Percentiles rank a stretch among this genome's conserved stretches.
Evolutionary conservation across 306 rosid genomes (phyloP).

Genomic region (Psophocarpus tetragonolobus): DNA sequence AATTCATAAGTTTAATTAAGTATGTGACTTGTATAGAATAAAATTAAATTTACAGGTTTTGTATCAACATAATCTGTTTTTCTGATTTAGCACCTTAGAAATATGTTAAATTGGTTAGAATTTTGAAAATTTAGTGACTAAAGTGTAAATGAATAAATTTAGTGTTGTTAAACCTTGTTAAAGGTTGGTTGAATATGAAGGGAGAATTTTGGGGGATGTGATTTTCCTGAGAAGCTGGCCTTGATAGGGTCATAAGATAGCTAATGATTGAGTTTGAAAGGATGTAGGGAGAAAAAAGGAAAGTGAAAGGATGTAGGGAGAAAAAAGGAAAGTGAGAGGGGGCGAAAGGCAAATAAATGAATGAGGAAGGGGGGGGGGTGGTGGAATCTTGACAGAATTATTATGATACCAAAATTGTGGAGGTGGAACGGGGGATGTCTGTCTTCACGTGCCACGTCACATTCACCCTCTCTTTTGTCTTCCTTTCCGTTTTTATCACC

Average conservation of each 20-base stretch:
- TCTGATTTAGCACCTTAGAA: not conserved
- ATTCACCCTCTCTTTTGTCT: constrained; percentile 3
- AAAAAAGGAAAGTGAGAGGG: not conserved
- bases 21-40: no score
- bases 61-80: not conserved
- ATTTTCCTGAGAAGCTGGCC: not conserved
- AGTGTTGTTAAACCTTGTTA: no score
- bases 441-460: constrained; percentile 29
- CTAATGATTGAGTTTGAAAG: no score
- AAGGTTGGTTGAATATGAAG: not conserved
- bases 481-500: constrained; percentile 12
- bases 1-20: not conserved
- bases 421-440: constrained; percentile 14
- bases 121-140: not conserved
- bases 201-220: not conserved
- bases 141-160: not conserved
- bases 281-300: not conserved
- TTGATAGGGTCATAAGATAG: not conserved
- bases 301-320: not conserved
- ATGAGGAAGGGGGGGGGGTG: not conserved
- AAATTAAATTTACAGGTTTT: no score
- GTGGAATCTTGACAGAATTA: not conserved
- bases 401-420: constrained; percentile 12
- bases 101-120: not conserved
- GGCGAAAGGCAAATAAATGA: no score